phyloP scores from a whole-genome alignment of 345 rosid genomes.

The Mallotus nudiflorus region DNA sequence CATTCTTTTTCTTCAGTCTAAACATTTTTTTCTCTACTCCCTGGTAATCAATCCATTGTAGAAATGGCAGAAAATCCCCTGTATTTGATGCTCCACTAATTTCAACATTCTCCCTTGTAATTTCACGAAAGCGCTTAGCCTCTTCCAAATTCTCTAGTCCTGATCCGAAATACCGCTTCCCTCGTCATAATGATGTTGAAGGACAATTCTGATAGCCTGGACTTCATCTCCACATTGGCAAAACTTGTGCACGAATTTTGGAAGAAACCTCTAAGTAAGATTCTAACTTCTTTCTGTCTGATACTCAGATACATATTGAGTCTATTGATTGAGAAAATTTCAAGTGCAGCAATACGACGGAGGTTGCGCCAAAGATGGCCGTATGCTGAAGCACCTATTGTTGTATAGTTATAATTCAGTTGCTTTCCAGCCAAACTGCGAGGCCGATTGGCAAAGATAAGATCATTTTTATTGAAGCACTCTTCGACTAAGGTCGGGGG shows the following conservation, averaged over 20 bases:
- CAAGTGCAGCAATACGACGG: conserved; percentile 3
- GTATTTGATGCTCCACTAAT: neutral
- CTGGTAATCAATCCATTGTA: no score
- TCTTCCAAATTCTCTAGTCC: neutral
- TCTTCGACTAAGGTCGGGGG: neutral
- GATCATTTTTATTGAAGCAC: no score
- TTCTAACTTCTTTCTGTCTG: neutral
- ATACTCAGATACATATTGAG: neutral
- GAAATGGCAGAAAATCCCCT: conserved; percentile 10
- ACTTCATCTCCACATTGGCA: neutral
- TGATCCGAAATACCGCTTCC: conserved; percentile 4
- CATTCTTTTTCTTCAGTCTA: no score
- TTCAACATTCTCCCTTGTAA: neutral
- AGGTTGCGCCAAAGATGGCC: conserved; percentile 17
- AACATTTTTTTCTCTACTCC: no score
- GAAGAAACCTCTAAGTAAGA: neutral
- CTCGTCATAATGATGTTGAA: conserved; percentile 1
- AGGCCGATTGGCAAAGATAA: no score
- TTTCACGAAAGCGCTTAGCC: no score
- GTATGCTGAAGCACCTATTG: neutral
- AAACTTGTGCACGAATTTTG: neutral
- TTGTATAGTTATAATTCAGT: neutral
- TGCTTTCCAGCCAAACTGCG: neutral
- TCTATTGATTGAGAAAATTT: conserved; percentile 2
- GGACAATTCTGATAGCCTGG: no score